Evolutionary conservation across 257 asterid species (phyloP).

Genomic region (Gardenia jasminoides): DNA sequence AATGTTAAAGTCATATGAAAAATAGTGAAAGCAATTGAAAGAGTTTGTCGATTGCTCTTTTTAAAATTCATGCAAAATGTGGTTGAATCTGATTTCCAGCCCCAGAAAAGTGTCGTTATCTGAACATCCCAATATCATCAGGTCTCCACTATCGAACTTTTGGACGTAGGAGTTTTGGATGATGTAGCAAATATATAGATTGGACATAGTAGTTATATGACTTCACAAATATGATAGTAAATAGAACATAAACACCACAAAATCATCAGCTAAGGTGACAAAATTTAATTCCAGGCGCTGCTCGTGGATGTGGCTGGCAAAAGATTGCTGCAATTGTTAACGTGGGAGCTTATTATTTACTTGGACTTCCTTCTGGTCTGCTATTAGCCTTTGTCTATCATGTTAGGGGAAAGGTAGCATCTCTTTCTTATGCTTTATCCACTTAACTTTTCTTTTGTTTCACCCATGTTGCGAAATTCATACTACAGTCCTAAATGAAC

Average conservation of each 20-base stretch:
- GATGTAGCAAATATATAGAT: not conserved
- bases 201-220: not conserved
- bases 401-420: conserved; percentile 61
- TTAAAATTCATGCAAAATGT: not conserved
- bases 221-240: not conserved
- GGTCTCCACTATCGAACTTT: not conserved
- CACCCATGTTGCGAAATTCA: not conserved
- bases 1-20: not conserved
- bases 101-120: not conserved
- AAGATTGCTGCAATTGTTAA: conserved; percentile 64
- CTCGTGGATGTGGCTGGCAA: conserved; percentile 82
- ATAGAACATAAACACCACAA: not conserved
- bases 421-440: not conserved
- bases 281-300: conserved; percentile 30
- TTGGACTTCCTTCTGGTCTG: conserved; percentile 58
- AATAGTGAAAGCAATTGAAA: not conserved
- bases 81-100: not conserved
- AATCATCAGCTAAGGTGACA: too few species aligned
- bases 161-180: not conserved
- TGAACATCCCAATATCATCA: not conserved
- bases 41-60: not conserved
- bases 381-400: conserved; percentile 51
- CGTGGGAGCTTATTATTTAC: conserved; percentile 55
- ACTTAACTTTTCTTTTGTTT: not conserved
- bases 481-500: not conserved